Base-by-base conservation (phyloP, 1,284 basidiomycete genomes). In the Malassezia obtusa region DNA sequence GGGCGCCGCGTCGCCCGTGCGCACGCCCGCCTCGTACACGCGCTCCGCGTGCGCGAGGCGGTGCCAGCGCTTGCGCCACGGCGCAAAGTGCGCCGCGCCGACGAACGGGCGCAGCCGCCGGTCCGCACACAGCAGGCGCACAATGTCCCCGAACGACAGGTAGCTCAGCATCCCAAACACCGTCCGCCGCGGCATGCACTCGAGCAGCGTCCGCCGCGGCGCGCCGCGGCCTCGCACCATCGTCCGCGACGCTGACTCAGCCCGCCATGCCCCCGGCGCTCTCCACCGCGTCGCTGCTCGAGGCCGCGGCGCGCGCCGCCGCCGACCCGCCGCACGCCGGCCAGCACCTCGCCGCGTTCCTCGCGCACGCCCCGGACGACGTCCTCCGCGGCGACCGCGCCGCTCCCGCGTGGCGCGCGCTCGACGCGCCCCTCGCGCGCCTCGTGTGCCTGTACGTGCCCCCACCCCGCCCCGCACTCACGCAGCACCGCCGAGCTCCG, bases 161-260 rank as follows among this genome's bases (percentile, higher is more conserved):
- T 60, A 52, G 25, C 58, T 52, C 1, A 68, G 59, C 31, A 60
- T 50, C 44, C 59, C 60, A 35, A 65, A 61, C 26, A 65, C 62
- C 15, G 62, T 53, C 35, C 62, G 60, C 32, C 62, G 58, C 32
- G 62, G 61, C 15, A 68, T 62, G 56, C 65, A 67, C 49, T 67
- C 64, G 22, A 67, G 62, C 5, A 67, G 55, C 7, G 64, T 67
- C 3, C 64, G 51, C 11, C 63, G 63, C 12, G 51, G 32, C 24
- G 32, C 45, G 24, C 5, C 31, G 32, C 22, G 31, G 45, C 45
- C 32, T 17, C 32, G 28, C 25, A n/a, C 43, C 43, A 45, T 45
- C 25, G 28, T 17, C 43, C 31, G 24, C 32, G 45, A 31, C 12
- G 33, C 45, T 31, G 28, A 30, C 26, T 45, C 43, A 45, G 26